Evolutionary conservation across 2,329 filamentous ascomycete genomes (phyloP).

Genomic region (Madurella mycetomatis): DNA sequence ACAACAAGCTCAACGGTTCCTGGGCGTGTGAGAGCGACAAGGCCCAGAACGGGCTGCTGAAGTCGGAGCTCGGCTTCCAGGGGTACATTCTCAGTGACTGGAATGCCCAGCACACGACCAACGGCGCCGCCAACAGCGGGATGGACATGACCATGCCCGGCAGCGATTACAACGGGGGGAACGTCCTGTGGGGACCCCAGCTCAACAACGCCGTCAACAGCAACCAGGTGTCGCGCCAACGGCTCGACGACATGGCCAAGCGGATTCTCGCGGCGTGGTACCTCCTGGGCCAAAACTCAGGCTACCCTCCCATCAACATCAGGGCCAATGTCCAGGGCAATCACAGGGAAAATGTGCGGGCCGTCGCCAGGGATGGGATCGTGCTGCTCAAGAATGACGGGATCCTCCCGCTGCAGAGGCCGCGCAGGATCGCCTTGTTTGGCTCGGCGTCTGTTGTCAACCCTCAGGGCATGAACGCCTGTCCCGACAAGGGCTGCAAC

Average conservation of each 20-base stretch:
- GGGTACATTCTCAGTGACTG: constrained; percentile 61
- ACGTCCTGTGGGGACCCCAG: constrained; percentile 51
- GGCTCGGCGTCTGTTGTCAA: constrained; percentile 60
- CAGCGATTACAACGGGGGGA: constrained; percentile 50
- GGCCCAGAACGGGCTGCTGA: constrained; percentile 58
- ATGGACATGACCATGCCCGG: constrained; percentile 83
- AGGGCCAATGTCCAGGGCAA: constrained; percentile 53
- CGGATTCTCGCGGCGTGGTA: constrained; percentile 63
- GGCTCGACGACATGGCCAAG: constrained; percentile 63
- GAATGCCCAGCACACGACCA: constrained; percentile 71
- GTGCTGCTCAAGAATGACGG: constrained; percentile 65
- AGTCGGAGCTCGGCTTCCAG: constrained; percentile 71
- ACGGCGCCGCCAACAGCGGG: constrained; percentile 60
- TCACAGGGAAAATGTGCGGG: constrained; percentile 59
- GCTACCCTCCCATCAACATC: constrained; percentile 51
- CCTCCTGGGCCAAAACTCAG: constrained; percentile 47
- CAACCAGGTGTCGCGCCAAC: constrained; percentile 52
- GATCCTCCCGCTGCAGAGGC: constrained; percentile 53
- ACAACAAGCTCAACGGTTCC: constrained; percentile 66
- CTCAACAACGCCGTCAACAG: constrained; percentile 52
- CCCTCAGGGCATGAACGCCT: constrained; percentile 59
- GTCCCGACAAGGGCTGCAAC: constrained; percentile 57
- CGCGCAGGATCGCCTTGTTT: constrained; percentile 53
- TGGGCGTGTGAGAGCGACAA: constrained; percentile 63
- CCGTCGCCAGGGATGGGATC: constrained; percentile 52